phyloP scores from a whole-genome alignment of 1,284 basidiomycete species.

The Omphalotus olearius region DNA sequence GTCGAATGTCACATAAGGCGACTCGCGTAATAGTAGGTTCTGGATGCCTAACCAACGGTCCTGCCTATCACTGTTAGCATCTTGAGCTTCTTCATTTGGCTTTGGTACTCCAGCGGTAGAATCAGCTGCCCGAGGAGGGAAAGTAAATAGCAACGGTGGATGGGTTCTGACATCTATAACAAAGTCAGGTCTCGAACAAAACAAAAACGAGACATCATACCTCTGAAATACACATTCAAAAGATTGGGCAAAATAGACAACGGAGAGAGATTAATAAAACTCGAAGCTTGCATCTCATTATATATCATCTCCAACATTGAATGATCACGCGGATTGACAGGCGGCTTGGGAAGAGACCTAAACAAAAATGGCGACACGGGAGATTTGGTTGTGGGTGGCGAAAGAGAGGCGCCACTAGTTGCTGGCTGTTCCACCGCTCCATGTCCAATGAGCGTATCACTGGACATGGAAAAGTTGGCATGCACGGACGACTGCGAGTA shows the following conservation, averaged over 20 bases:
- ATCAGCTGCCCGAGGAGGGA: slow-evolving; percentile 38
- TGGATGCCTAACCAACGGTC: slow-evolving; percentile 29
- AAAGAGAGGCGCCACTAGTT: neutral
- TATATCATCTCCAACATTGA: slow-evolving; percentile 60
- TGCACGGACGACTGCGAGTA: neutral
- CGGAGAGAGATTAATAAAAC: slow-evolving; percentile 64
- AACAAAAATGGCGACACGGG: slow-evolving; percentile 12
- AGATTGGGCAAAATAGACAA: slow-evolving; percentile 55
- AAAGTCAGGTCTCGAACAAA: neutral
- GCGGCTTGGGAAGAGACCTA: slow-evolving; percentile 18
- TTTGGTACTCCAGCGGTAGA: slow-evolving; percentile 19
- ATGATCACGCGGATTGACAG: slow-evolving; percentile 63
- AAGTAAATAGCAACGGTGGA: slow-evolving; percentile 52
- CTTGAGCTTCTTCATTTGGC: slow-evolving; percentile 26
- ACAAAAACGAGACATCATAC: slow-evolving; percentile 27
- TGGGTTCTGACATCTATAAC: slow-evolving; percentile 56
- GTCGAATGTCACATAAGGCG: slow-evolving; percentile 43
- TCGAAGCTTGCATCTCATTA: slow-evolving; percentile 56
- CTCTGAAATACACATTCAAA: slow-evolving; percentile 55
- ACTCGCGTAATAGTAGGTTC: slow-evolving; percentile 31
- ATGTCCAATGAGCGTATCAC: no score
- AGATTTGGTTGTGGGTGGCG: neutral
- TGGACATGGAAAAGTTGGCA: no score
- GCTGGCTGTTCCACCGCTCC: no score
- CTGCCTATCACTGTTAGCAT: slow-evolving; percentile 25